phyloP scores from a whole-genome alignment of 768 basidiomycete species.

The Mycena polygramma region DNA sequence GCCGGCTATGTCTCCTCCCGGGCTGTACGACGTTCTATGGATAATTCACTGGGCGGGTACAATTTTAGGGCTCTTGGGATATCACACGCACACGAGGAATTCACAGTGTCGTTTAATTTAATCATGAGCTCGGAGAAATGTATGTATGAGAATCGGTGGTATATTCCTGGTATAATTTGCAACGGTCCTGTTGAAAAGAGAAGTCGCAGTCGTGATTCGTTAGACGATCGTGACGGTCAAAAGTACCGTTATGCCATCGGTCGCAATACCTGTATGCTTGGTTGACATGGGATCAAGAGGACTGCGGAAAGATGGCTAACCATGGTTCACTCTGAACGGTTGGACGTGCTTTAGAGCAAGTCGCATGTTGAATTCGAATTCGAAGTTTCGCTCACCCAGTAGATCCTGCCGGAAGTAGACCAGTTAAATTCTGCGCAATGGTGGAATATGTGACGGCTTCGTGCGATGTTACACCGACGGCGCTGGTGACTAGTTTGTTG shows the following conservation, averaged over 20 bases:
- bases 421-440: constrained; percentile 53
- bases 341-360: too few relatives aligned
- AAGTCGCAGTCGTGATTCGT: neutral
- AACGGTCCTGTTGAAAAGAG: neutral
- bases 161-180: neutral
- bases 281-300: neutral
- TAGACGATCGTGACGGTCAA: constrained; percentile 56
- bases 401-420: constrained; percentile 56
- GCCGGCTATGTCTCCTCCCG: constrained; percentile 8
- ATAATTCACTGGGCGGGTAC: too few relatives aligned
- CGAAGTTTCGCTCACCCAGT: constrained; percentile 52
- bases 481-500: constrained; percentile 53
- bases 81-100: neutral
- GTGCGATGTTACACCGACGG: constrained; percentile 49
- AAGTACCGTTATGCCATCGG: constrained; percentile 59
- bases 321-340: constrained; percentile 12
- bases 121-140: neutral
- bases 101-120: constrained; percentile 3
- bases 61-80: neutral
- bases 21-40: neutral
- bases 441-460: constrained; percentile 52
- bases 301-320: neutral
- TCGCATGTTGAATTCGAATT: neutral
- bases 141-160: neutral
- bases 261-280: constrained; percentile 58